Evolutionary conservation across 2,329 filamentous ascomycete genomes (phyloP).

Genomic region (Aspergillus alliaceus): DNA sequence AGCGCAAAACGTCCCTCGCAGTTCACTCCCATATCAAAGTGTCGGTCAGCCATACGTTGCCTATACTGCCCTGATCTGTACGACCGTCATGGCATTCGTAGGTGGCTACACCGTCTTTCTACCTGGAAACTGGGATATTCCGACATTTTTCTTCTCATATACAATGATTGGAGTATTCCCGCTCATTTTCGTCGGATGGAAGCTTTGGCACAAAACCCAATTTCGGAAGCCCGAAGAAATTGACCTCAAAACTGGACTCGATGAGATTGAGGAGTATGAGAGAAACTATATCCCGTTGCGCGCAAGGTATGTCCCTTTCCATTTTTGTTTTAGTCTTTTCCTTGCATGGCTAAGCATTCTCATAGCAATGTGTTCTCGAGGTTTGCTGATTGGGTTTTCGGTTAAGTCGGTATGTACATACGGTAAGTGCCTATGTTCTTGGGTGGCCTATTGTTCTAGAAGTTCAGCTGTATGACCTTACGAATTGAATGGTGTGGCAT

Average conservation of each 20-base stretch:
- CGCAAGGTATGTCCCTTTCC: slow-evolving; percentile 48
- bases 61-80: slow-evolving; percentile 64
- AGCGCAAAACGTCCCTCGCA: slow-evolving; percentile 67
- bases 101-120: slow-evolving; percentile 76
- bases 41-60: slow-evolving; percentile 70
- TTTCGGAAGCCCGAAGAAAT: slow-evolving; percentile 58
- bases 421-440: background rate
- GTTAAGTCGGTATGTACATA: slow-evolving; percentile 1
- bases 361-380: slow-evolving; percentile 25
- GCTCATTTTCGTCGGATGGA: slow-evolving; percentile 69
- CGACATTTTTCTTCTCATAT: slow-evolving; percentile 75
- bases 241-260: slow-evolving; percentile 63
- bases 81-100: slow-evolving; percentile 70
- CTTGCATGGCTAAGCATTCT: slow-evolving; percentile 3
- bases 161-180: slow-evolving; percentile 73
- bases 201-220: slow-evolving; percentile 65
- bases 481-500: background rate
- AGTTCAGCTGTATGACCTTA: background rate
- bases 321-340: background rate
- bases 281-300: slow-evolving; percentile 57
- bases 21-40: slow-evolving; percentile 68
- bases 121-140: slow-evolving; percentile 65
- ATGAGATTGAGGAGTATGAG: slow-evolving; percentile 68
- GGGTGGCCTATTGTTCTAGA: background rate
- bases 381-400: slow-evolving; percentile 21